Percentiles rank a stretch among this genome's conserved stretches.
Conservation (phyloP, 768 basidiomycete genomes). For the Tulasnella sp. region DNA sequence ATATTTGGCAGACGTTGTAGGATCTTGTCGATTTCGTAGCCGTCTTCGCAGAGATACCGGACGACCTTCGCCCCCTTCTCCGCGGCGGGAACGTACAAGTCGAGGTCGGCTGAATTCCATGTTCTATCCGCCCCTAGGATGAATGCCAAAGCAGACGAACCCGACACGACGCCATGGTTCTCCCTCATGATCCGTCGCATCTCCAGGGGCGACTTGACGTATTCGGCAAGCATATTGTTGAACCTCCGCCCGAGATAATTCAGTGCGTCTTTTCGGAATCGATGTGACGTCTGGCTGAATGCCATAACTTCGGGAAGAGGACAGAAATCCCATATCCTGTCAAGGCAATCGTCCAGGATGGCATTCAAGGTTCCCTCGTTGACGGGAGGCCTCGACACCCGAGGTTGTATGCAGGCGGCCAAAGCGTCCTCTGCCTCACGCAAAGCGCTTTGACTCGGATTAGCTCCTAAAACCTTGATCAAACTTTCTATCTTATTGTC, state of each 20-base stretch:
- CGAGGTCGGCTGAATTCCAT: background rate
- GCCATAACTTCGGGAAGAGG: background rate
- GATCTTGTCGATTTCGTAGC: background rate
- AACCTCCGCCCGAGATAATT: background rate
- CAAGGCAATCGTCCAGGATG: no score
- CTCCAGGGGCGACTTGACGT: background rate
- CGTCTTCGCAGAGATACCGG: background rate
- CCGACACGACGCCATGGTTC: background rate
- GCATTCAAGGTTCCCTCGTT: no score
- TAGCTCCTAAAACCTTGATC: no score
- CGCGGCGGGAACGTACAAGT: background rate
- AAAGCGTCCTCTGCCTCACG: no score
- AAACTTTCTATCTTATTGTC: no score
- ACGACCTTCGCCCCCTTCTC: background rate
- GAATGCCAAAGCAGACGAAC: conserved; percentile 4
- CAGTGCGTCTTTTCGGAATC: background rate
- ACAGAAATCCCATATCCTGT: background rate
- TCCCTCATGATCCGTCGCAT: conserved; percentile 20
- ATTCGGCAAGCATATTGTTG: background rate
- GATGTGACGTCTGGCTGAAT: background rate
- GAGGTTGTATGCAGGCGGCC: no score
- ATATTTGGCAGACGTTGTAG: background rate
- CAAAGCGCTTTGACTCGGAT: no score
- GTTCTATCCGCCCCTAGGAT: background rate
- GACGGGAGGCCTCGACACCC: no score